Conservation (phyloP, 1,284 basidiomycete genomes). For the Gymnopus androsaceus region DNA sequence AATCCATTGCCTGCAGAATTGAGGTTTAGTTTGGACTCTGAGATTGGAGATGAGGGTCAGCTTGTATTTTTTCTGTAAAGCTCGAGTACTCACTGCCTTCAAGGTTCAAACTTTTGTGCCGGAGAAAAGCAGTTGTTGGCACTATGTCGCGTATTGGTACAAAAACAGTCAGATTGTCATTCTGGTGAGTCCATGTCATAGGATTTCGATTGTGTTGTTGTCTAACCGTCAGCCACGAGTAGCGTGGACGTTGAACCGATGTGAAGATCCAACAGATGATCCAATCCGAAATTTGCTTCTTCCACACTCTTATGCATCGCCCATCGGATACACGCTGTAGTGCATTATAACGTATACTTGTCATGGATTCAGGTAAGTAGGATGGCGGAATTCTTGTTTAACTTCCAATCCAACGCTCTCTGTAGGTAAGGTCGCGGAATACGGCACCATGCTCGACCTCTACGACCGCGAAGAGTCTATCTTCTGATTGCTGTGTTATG, state of each 20-base stretch:
- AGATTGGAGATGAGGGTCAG: slow-evolving; percentile 67
- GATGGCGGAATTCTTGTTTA: too few relatives aligned
- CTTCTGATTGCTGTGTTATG: slow-evolving; percentile 76
- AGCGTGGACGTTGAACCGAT: slow-evolving; percentile 84
- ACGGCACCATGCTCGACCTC: slow-evolving; percentile 76
- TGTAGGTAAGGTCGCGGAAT: slow-evolving; percentile 68
- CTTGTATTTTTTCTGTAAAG: neutral
- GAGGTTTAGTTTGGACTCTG: slow-evolving; percentile 68
- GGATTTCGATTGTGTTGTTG: slow-evolving; percentile 11
- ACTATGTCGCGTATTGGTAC: slow-evolving; percentile 69
- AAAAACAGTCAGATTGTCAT: slow-evolving; percentile 75
- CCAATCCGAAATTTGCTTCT: slow-evolving; percentile 63
- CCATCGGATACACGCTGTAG: slow-evolving; percentile 80
- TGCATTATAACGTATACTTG: slow-evolving; percentile 77
- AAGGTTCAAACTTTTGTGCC: slow-evolving; percentile 74
- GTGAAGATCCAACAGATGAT: slow-evolving; percentile 76
- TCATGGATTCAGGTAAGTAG: slow-evolving; percentile 79
- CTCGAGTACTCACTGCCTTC: too few relatives aligned
- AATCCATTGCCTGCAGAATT: slow-evolving; percentile 46
- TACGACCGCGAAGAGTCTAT: slow-evolving; percentile 68
- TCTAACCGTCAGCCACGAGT: slow-evolving; percentile 74
- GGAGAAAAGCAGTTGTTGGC: slow-evolving; percentile 81
- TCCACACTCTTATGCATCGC: slow-evolving; percentile 58
- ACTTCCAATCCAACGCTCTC: too few relatives aligned
- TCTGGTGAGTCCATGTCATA: slow-evolving; percentile 44